Evolutionary conservation across 1,284 basidiomycete genomes (phyloP), one percentile per base, ranked within the genome.

Genomic region (Pseudozyma tsukubaensis): DNA sequence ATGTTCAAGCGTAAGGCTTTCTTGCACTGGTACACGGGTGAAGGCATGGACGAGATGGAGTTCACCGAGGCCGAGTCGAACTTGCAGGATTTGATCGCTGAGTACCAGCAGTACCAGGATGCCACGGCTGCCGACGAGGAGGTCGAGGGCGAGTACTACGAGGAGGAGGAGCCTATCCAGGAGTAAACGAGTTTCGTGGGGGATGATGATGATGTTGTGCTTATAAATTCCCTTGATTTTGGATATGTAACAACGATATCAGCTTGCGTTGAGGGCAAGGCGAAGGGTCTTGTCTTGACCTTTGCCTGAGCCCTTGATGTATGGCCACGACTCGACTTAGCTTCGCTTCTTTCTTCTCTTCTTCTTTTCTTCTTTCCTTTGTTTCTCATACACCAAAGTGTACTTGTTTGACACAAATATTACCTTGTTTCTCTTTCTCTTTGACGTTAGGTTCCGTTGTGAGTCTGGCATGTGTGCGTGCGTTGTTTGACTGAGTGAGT

Each of bases 61-160:
- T 85, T 85, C 77, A 83, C 83, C 48, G 84, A 85, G 76, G 86
- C 84, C 51, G 82, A 84, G 72, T 81, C 78, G 29, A 83, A 82
- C 70, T 70, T 85, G 68, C 69, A 79, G 48, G 84, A 85, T 69
- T 67, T 85, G 63, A 83, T 85, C 50, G 70, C 85, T 83, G 92
- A 86, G 50, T 60, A 85, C 72, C 81, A 84, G 75, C 82, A 84
- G 72, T 81, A 81, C 70, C 73, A 81, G 72, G 71, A 75, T 18
- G 79, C 94, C 36, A 79, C 83, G 32, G 83, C 85, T 72, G 85
- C 87, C 54, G 86, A 81, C 53, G 74, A 77, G 59, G 78, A 87
- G 66, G 85, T 87, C 77, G 80, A 81, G 74, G 76, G 67, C 39
- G 78, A 80, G 58, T 80, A 80, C 77, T 54, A 66, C 37, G 76